These are phyloP conservation scores for Rhynchosporium agropyri DNA, from an alignment of 2,329 filamentous ascomycete genomes.

Conservation along the genomic window DNA sequence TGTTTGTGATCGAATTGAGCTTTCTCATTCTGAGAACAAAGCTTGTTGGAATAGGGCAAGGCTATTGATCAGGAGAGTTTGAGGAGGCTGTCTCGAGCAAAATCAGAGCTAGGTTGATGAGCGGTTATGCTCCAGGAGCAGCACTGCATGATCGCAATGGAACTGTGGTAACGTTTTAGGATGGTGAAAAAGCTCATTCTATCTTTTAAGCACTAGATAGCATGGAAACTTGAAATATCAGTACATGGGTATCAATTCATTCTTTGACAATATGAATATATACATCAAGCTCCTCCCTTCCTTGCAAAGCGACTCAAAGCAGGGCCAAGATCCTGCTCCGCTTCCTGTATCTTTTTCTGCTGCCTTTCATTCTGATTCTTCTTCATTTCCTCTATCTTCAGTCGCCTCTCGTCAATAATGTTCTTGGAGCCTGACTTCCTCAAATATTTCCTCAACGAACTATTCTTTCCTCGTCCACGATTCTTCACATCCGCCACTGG, in stretches of 20 bases:
- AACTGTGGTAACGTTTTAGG: too few relatives aligned
- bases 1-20: background rate
- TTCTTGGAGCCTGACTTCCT: constrained; percentile 92
- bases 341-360: constrained; percentile 67
- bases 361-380: constrained; percentile 68
- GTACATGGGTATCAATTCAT: constrained; percentile 11
- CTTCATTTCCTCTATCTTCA: constrained; percentile 83
- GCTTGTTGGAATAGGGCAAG: background rate
- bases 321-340: constrained; percentile 77
- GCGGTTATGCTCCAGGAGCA: background rate
- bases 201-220: too few relatives aligned
- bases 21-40: background rate
- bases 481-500: constrained; percentile 69
- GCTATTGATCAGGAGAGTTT: background rate
- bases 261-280: background rate
- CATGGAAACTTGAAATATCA: background rate
- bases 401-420: constrained; percentile 91
- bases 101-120: background rate
- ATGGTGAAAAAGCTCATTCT: too few relatives aligned
- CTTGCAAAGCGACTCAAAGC: constrained; percentile 83
- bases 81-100: background rate
- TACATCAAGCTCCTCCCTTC: constrained; percentile 50
- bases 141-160: too few relatives aligned
- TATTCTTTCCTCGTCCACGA: constrained; percentile 85
- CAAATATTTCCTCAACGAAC: constrained; percentile 82